Evolutionary conservation across 371 early-diverging fungal genomes (phyloP).

Genomic region (Mycotypha africana): DNA sequence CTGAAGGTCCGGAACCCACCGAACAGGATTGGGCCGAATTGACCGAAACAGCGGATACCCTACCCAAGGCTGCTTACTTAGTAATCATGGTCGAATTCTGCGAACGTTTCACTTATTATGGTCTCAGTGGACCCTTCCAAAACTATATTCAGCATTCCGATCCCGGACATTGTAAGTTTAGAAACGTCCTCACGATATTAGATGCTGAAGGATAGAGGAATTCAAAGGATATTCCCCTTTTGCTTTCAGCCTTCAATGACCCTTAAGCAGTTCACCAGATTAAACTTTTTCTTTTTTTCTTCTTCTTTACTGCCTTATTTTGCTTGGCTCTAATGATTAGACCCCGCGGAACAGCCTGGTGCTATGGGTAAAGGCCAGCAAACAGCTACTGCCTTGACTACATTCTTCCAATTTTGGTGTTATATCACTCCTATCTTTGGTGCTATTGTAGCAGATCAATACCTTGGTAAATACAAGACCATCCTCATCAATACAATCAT

Average conservation of each 20-base stretch:
- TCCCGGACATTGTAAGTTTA: conserved; percentile 29
- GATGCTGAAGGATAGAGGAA: too few relatives aligned
- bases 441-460: conserved; percentile 78
- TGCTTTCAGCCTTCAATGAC: not conserved
- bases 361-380: conserved; percentile 43
- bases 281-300: not conserved
- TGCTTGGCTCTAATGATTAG: too few relatives aligned
- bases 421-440: conserved; percentile 80
- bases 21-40: conserved; percentile 40
- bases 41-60: conserved; percentile 40
- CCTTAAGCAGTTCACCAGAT: not conserved
- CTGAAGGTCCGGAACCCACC: conserved; percentile 26
- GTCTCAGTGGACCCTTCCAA: conserved; percentile 58
- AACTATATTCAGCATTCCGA: conserved; percentile 57
- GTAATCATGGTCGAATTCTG: conserved; percentile 69
- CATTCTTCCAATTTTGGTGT: conserved; percentile 77
- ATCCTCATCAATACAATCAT: conserved; percentile 63
- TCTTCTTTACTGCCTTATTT: not conserved
- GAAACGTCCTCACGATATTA: not conserved
- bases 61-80: conserved; percentile 50
- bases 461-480: conserved; percentile 81
- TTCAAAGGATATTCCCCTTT: too few relatives aligned
- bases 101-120: conserved; percentile 74
- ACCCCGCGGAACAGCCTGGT: conserved; percentile 41
- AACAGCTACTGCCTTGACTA: conserved; percentile 63